These are phyloP conservation scores for Fraxinus angustifolia DNA, from an alignment of 305 asterid species.

Conservation along the genomic window DNA sequence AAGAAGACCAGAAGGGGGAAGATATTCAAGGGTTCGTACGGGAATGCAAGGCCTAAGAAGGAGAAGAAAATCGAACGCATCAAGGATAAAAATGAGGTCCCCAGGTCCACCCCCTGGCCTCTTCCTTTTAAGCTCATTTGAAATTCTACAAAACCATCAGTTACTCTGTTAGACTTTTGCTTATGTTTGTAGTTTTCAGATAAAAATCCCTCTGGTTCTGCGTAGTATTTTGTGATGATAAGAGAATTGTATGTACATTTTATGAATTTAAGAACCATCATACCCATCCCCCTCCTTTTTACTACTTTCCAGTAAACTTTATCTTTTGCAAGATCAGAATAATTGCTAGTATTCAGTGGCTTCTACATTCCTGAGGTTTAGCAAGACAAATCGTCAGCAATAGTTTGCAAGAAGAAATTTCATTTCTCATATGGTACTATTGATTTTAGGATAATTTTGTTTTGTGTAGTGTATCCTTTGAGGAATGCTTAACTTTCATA, in stretches of 20 bases:
- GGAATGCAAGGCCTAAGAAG: constrained; percentile 68
- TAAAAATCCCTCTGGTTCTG: neutral
- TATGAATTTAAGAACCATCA: neutral
- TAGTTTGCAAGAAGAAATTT: neutral
- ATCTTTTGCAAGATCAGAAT: neutral
- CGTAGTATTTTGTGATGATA: neutral
- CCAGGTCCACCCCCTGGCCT: constrained; percentile 99
- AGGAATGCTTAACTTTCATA: neutral
- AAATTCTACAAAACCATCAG: neutral
- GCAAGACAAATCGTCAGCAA: neutral
- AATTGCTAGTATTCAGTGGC: neutral
- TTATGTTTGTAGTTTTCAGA: neutral
- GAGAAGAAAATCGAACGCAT: constrained; percentile 77
- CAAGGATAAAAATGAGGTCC: constrained; percentile 82
- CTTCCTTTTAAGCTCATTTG: constrained; percentile 83
- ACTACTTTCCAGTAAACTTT: neutral
- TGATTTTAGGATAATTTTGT: neutral
- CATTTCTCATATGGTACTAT: neutral
- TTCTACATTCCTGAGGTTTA: neutral
- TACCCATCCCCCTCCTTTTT: neutral
- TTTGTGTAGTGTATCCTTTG: neutral
- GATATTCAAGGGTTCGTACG: constrained; percentile 82
- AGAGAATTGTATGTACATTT: neutral
- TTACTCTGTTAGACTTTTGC: neutral
- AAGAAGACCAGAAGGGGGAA: constrained; percentile 84